Conservation (phyloP, 257 asterid genomes). For the Fraxinus americana region DNA sequence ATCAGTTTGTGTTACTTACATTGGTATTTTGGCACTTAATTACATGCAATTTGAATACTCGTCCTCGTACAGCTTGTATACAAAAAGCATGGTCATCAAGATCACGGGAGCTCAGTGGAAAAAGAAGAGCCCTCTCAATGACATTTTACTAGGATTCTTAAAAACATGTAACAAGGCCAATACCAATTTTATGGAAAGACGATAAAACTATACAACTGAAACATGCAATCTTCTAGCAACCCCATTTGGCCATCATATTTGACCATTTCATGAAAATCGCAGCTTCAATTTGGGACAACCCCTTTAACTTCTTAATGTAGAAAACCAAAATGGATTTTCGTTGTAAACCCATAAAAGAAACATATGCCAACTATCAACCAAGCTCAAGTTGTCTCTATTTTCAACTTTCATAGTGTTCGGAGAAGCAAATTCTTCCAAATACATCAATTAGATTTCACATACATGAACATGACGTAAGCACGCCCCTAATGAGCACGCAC, state of each 20-base stretch:
- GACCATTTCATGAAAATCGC: neutral
- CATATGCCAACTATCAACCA: constrained; percentile 1
- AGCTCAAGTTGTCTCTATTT: neutral
- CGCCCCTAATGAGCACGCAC: neutral
- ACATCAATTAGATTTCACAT: neutral
- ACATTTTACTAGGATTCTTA: neutral
- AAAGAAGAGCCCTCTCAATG: neutral
- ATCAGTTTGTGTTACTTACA: neutral
- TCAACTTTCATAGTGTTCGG: neutral
- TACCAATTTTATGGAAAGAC: neutral
- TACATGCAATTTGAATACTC: neutral
- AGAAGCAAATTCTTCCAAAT: too few species aligned
- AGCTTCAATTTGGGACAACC: neutral
- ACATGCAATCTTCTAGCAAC: neutral
- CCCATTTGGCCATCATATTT: neutral
- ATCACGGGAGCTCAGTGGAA: neutral
- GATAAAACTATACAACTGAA: constrained; percentile 1
- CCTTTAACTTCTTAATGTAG: constrained; percentile 7
- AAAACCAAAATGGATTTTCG: neutral
- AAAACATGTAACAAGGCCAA: neutral
- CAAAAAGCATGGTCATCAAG: neutral
- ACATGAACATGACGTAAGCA: neutral
- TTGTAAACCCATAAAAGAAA: neutral
- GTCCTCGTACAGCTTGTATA: neutral
- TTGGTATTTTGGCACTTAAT: neutral